Base-by-base conservation (phyloP, 1,284 basidiomycete species). In the Leccinum idahoense region DNA sequence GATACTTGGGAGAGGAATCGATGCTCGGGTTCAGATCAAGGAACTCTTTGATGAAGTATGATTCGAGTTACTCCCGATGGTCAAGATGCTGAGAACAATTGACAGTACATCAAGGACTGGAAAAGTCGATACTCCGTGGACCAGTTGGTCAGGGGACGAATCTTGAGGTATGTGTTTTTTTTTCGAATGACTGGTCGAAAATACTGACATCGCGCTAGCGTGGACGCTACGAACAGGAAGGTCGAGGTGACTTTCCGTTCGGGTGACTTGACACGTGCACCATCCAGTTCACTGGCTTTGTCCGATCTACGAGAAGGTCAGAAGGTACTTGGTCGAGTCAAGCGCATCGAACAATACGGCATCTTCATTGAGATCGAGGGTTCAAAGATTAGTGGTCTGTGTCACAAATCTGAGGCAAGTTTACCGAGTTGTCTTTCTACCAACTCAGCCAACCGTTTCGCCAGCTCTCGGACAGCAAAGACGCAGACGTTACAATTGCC, bases 91-190 rank as follows among this genome's bases (percentile, higher is more conserved):
- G 49, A 64, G 68, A 64, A 60, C 5, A 39, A 54, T 70, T 59
- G 61, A 15, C 69, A 96, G 92, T 97, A 86, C 75, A 86, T 97
- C 68, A 96, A 98, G 76, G 96, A 98, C 60, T 99, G 96, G 96
- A 90, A 96, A 77, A 78, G 82, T 41, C 84, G 82, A 5, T 98
- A 98, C 76, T 79, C 85, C 63, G 79, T 84, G 54, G 89, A 93
- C 68, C 94, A 98, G 71, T 76, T 98, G 4, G 94, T 98, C 18
- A 87, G 87, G 63, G 96, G 95, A 60, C 88, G 91, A 62, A 86
- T 98, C 70, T 76, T 93, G 32, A 87, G 84, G 91, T 93, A 67
- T 23, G 79, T 71, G 57, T 29, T 58, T 60, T 58, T 60, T 54
- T 10, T 35, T 1, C 23, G 7, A 57, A 56, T 64, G 57, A 68